These are phyloP conservation scores for Colletotrichum trifolii DNA, from an alignment of 2,329 filamentous ascomycete genomes.

Conservation along the genomic window DNA sequence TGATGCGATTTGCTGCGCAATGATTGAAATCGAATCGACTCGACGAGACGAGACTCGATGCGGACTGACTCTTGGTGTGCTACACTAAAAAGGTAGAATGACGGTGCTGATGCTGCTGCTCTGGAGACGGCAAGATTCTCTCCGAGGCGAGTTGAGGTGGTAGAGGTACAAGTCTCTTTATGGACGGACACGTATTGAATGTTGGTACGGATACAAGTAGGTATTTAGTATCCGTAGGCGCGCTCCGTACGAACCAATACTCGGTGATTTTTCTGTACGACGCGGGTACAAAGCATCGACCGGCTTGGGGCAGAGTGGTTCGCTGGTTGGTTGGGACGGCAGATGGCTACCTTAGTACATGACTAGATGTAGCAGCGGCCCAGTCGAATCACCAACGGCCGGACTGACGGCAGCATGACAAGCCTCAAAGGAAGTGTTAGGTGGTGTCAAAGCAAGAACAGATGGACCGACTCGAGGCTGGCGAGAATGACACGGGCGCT, in stretches of 20 bases:
- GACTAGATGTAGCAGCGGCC: conserved; percentile 1
- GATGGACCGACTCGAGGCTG: background rate
- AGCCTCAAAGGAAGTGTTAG: background rate
- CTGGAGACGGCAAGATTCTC: too few relatives aligned
- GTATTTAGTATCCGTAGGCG: too few relatives aligned
- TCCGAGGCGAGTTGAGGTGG: background rate
- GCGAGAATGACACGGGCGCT: conserved; percentile 30
- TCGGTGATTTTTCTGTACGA: too few relatives aligned
- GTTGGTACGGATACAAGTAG: too few relatives aligned
- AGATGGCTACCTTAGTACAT: too few relatives aligned
- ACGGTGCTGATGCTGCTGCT: background rate
- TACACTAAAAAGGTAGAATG: background rate
- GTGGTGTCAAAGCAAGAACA: background rate
- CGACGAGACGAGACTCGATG: conserved; percentile 14
- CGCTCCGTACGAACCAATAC: too few relatives aligned
- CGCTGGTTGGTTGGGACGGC: conserved; percentile 14
- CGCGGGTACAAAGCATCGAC: background rate
- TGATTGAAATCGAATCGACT: too few relatives aligned
- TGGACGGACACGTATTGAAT: too few relatives aligned
- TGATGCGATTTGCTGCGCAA: too few relatives aligned
- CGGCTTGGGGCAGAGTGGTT: conserved; percentile 16
- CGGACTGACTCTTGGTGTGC: background rate
- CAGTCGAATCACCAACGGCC: conserved; percentile 15
- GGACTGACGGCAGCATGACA: conserved; percentile 18
- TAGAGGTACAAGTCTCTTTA: background rate